phyloP scores from a whole-genome alignment of 2,329 filamentous ascomycete genomes.

The Cytospora schulzeri region DNA sequence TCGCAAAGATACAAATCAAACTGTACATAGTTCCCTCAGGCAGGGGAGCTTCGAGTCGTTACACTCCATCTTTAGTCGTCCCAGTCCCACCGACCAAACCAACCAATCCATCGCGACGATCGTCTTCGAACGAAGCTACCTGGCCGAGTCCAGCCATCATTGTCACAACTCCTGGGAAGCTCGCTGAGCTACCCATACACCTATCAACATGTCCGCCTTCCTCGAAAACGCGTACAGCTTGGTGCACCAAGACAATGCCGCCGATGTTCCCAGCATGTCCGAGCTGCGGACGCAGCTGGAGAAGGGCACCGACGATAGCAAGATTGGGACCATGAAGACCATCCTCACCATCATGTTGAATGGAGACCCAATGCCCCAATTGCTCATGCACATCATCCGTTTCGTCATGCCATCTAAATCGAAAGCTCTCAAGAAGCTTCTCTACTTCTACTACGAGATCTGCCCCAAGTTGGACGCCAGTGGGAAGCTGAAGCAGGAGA shows the following conservation, averaged over 20 bases:
- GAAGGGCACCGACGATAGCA: slow-evolving; percentile 89
- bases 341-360: slow-evolving; percentile 98
- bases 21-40: slow-evolving; percentile 10
- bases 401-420: slow-evolving; percentile 99
- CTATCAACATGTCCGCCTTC: slow-evolving; percentile 82
- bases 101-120: slow-evolving; percentile 3
- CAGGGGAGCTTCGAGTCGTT: slow-evolving; percentile 18
- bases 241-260: slow-evolving; percentile 96
- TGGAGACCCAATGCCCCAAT: slow-evolving; percentile 89
- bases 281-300: slow-evolving; percentile 92
- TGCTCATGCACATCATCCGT: slow-evolving; percentile 99
- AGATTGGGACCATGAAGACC: slow-evolving; percentile 94
- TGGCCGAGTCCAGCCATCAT: slow-evolving; percentile 2
- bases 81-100: background rate
- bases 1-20: background rate
- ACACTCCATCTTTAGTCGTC: background rate
- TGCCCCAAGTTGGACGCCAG: slow-evolving; percentile 91
- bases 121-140: slow-evolving; percentile 1
- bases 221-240: slow-evolving; percentile 94
- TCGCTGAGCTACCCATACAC: slow-evolving; percentile 25
- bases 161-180: slow-evolving; percentile 22
- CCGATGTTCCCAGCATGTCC: slow-evolving; percentile 85
- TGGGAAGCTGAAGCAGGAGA: slow-evolving; percentile 98
- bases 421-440: slow-evolving; percentile 94
- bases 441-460: slow-evolving; percentile 99